phyloP scores from a whole-genome alignment of 306 rosid species.

The Quercus berberidifolia region DNA sequence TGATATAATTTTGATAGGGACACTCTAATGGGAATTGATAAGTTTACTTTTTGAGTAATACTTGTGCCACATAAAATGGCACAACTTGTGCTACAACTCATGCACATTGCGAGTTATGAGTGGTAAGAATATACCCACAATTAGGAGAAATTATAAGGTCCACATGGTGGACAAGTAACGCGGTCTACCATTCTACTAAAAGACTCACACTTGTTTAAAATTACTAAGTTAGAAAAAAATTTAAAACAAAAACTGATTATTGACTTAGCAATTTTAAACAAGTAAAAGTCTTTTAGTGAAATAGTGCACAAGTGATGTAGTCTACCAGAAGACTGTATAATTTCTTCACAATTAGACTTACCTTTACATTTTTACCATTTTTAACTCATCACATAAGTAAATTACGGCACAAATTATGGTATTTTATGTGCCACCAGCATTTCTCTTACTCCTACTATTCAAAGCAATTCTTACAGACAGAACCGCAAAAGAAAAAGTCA shows the following conservation, averaged over 20 bases:
- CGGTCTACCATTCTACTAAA: rapidly evolving
- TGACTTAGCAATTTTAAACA: too few species aligned
- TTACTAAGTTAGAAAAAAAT: rapidly evolving
- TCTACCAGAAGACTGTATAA: rapidly evolving
- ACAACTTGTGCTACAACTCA: rapidly evolving
- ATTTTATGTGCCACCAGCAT: rapidly evolving
- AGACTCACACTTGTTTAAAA: too few species aligned
- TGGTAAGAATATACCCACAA: too few species aligned
- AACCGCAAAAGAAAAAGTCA: constrained; percentile 22
- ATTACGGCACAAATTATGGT: rapidly evolving
- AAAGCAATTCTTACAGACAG: neutral
- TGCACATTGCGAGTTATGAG: too few species aligned
- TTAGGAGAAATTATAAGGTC: too few species aligned
- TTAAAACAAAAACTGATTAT: too few species aligned
- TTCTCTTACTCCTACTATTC: too few species aligned
- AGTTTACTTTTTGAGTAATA: too few species aligned
- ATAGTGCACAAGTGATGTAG: rapidly evolving
- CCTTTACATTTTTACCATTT: rapidly evolving
- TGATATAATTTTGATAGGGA: too few species aligned
- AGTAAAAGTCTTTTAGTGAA: rapidly evolving
- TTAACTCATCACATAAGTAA: rapidly evolving
- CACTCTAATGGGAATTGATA: too few species aligned
- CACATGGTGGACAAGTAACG: rapidly evolving
- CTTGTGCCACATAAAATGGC: too few species aligned
- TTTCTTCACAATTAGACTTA: rapidly evolving